Evolutionary conservation across 208 protist species (phyloP).

Genomic region (Crithidia thermophila): DNA sequence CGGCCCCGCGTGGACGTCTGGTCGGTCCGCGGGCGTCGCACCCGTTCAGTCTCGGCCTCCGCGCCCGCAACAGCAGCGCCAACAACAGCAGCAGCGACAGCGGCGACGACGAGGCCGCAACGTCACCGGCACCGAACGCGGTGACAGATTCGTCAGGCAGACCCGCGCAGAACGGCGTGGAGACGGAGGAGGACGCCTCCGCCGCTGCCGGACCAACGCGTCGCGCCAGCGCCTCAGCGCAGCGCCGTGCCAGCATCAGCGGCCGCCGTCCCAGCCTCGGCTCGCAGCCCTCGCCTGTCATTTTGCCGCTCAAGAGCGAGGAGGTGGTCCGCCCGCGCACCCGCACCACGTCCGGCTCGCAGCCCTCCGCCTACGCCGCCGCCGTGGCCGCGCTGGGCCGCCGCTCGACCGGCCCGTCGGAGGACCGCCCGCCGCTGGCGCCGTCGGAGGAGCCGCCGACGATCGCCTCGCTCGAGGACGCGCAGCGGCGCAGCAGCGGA

Average conservation of each 20-base stretch:
- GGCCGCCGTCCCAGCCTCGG: constrained; percentile 9
- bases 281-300: background rate
- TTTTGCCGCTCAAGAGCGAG: constrained; percentile 13
- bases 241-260: constrained; percentile 4
- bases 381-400: background rate
- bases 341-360: background rate
- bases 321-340: constrained; percentile 13
- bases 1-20: background rate
- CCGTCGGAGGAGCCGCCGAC: constrained; percentile 18
- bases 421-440: constrained; percentile 10
- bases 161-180: background rate
- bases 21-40: constrained; percentile 10
- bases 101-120: background rate
- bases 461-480: constrained; percentile 19
- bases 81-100: constrained; percentile 3
- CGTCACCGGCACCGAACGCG: too few relatives aligned
- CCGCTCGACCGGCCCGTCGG: background rate
- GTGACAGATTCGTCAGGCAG: too few relatives aligned
- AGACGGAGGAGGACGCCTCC: background rate
- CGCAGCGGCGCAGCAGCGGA: background rate
- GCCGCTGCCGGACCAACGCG: background rate
- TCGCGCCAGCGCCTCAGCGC: background rate
- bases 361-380: constrained; percentile 7
- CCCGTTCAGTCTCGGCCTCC: constrained; percentile 11
- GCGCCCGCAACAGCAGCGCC: background rate